Percentiles rank a stretch among this genome's conserved stretches.
phyloP scores from a whole-genome alignment of 2,329 filamentous ascomycete species.

The Cladosporium sp. region DNA sequence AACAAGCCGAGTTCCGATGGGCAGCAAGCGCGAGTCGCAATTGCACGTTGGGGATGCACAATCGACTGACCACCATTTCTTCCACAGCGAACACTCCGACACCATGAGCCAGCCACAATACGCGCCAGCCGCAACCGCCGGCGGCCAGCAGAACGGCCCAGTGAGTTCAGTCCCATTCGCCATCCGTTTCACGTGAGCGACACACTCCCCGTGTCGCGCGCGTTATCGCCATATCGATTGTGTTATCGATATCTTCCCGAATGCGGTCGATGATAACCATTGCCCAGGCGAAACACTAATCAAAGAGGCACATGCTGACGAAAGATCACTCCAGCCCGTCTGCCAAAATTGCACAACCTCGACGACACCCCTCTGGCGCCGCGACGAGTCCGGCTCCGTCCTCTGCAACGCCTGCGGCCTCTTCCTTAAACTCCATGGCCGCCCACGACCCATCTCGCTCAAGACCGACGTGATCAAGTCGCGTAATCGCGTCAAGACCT shows the following conservation, averaged over 20 bases:
- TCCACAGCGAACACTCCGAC: constrained; percentile 29
- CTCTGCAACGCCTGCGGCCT: constrained; percentile 98
- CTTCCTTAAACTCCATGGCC: constrained; percentile 94
- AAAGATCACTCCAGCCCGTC: constrained; percentile 70
- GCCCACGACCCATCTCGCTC: constrained; percentile 87
- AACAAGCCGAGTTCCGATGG: background rate
- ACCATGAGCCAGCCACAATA: constrained; percentile 63
- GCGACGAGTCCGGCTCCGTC: constrained; percentile 92
- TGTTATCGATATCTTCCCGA: constrained; percentile 14
- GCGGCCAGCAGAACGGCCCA: constrained; percentile 61
- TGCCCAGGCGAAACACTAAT: background rate
- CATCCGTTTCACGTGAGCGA: background rate
- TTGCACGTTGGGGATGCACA: constrained; percentile 9
- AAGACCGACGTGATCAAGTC: constrained; percentile 99
- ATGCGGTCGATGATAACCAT: constrained; percentile 1
- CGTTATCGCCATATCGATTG: constrained; percentile 26
- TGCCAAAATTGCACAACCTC: constrained; percentile 97
- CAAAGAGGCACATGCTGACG: background rate
- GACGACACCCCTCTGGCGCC: constrained; percentile 93
- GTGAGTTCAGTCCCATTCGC: constrained; percentile 45
- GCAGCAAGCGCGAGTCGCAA: constrained; percentile 5
- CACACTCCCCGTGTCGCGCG: constrained; percentile 3
- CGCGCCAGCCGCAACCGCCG: constrained; percentile 64
- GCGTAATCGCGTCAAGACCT: constrained; percentile 93
- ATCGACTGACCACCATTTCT: constrained; percentile 12